Conservation (phyloP, 2,329 filamentous ascomycete species). For the Exserohilum turcica region DNA sequence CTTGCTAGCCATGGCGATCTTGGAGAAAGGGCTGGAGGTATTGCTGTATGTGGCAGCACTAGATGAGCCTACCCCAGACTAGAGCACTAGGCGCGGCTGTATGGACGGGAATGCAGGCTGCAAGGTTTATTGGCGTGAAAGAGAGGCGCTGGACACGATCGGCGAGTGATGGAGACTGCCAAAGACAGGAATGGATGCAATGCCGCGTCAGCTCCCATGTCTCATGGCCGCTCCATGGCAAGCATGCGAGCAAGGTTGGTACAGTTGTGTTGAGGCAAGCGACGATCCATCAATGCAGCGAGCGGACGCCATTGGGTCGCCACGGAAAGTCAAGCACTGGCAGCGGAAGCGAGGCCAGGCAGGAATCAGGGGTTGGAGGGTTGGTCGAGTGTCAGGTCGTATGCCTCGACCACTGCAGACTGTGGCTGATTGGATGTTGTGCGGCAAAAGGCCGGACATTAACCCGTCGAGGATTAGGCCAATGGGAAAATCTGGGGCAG, state of each 20-base stretch:
- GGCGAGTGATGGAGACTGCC: not conserved
- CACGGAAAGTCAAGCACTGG: conserved; percentile 25
- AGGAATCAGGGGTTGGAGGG: conserved; percentile 18
- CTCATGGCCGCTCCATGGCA: not conserved
- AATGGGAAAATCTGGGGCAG: conserved; percentile 30
- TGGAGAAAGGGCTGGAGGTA: conserved; percentile 22
- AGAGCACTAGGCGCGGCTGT: conserved; percentile 8
- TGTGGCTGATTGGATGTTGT: conserved; percentile 23
- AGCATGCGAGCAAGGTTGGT: conserved; percentile 11
- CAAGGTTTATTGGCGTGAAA: conserved; percentile 9
- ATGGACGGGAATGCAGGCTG: conserved; percentile 5
- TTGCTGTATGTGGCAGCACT: conserved; percentile 16
- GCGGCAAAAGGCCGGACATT: conserved; percentile 24
- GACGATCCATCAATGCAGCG: conserved; percentile 4
- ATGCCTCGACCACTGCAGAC: conserved; percentile 24
- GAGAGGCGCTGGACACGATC: not conserved
- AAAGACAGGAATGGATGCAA: conserved; percentile 1
- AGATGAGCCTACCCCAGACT: conserved; percentile 15
- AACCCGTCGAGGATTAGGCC: conserved; percentile 25
- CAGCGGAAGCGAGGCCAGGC: conserved; percentile 17
- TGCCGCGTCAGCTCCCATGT: conserved; percentile 1
- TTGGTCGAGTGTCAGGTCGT: conserved; percentile 29
- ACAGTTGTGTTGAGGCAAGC: conserved; percentile 26
- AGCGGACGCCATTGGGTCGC: conserved; percentile 24
- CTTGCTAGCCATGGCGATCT: conserved; percentile 14